These are phyloP conservation scores for Beauveria medogensis DNA, from an alignment of 2,329 filamentous ascomycete species.

Conservation along the genomic window DNA sequence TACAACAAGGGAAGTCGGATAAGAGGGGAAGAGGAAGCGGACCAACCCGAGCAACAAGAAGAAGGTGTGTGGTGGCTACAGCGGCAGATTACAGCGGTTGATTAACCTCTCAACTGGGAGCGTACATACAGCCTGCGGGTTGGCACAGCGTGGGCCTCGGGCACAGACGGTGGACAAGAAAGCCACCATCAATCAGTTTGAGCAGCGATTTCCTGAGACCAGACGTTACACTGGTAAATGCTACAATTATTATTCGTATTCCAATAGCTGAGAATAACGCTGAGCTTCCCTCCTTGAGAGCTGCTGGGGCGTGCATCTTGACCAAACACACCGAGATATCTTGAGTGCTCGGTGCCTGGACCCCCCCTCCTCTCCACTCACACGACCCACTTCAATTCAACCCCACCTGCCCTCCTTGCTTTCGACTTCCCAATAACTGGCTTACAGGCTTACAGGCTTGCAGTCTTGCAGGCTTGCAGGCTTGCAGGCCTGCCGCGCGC, in stretches of 20 bases:
- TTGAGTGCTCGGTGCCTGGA: background rate
- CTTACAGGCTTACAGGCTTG: background rate
- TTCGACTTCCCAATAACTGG: background rate
- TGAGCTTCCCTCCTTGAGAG: background rate
- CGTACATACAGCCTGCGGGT: no score
- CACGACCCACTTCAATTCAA: background rate
- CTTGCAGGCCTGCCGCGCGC: background rate
- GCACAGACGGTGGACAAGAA: no score
- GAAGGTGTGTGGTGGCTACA: background rate
- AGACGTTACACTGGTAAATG: no score
- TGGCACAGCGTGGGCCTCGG: no score
- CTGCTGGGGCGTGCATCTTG: background rate
- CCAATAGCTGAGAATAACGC: no score
- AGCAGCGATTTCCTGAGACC: no score
- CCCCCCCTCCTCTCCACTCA: background rate
- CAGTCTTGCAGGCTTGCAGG: no score
- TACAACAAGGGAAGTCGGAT: background rate
- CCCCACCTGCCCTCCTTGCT: background rate
- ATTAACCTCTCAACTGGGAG: no score
- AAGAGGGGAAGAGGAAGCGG: background rate
- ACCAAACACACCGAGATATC: no score
- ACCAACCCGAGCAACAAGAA: background rate
- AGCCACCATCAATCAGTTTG: no score
- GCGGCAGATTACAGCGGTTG: background rate
- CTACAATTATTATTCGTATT: no score